Evolutionary conservation across 2,329 filamentous ascomycete genomes (phyloP), one percentile per base, ranked within the genome.

Genomic region (Ustilaginoidea virens): DNA sequence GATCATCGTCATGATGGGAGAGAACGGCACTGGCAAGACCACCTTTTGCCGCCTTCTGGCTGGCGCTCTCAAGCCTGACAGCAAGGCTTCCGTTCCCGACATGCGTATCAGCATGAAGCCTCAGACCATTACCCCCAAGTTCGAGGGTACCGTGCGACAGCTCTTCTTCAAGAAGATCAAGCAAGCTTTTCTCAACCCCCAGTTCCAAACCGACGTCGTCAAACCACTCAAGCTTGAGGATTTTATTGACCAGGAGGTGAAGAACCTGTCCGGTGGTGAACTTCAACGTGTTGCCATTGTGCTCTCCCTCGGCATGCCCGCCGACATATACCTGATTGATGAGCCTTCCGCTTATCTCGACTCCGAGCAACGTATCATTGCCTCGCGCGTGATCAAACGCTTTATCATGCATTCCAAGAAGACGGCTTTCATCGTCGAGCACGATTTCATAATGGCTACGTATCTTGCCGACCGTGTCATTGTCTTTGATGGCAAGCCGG

Each of bases 361-460:
- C 56, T 96, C 90, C 28, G 90, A 98, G 62, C 90, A 98, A 62
- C 87, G 90, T 80, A 93, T 98, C 50, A 77, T 98, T 45, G 87
- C 86, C 36, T 80, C 87, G 25, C 80, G 86, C 51, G 92, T 98
- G 52, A 98, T 98, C 64, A 98, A 98, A 69, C 80, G 90, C 42
- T 98, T 92, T 69, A 98, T 98, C 59, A 98, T 98, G 90, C 87
- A 98, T 66, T 77, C 85, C 46, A 96, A 96, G 75, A 96, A 96
- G 74, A 98, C 90, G 1, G 90, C 90, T 28, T 98, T 98, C 55
- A 75, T 98, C 43, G 87, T 98, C 53, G 90, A 98, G 74, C 90
- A 98, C 79, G 90, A 98, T 69, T 96, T 98, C 65, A 93, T 96
- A 63, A 94, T 96, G 86, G 71, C 69, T 25, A 74, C 68, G 12